These are phyloP conservation scores for Paraglomus brasilianum DNA, from an alignment of 192 early-diverging fungal species.

Conservation along the genomic window DNA sequence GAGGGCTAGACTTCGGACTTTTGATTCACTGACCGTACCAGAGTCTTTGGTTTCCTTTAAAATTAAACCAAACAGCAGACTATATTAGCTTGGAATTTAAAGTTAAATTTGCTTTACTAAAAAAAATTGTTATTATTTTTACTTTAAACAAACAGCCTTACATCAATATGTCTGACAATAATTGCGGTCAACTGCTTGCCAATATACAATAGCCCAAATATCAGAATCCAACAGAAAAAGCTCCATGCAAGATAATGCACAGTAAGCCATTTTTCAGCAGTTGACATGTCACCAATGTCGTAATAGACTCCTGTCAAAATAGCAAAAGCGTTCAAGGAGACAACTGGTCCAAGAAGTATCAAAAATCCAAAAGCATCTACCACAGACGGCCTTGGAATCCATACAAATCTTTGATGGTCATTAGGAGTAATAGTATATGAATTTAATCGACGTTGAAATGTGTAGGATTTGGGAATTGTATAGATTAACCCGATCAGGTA, in stretches of 20 bases:
- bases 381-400: background rate
- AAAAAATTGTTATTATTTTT: background rate
- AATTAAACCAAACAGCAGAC: background rate
- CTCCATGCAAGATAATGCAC: slow-evolving; percentile 13
- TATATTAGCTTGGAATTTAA: too few relatives aligned
- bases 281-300: background rate
- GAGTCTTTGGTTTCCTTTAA: slow-evolving; percentile 7
- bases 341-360: slow-evolving; percentile 3
- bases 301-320: background rate
- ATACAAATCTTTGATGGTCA: background rate
- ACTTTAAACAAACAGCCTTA: background rate
- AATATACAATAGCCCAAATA: slow-evolving; percentile 11
- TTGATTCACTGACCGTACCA: background rate
- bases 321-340: slow-evolving; percentile 16
- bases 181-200: slow-evolving; percentile 3
- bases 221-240: slow-evolving; percentile 20
- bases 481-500: slow-evolving; percentile 19
- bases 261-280: background rate
- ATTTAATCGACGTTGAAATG: slow-evolving; percentile 1
- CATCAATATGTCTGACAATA: slow-evolving; percentile 10
- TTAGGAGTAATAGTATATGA: background rate
- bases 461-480: slow-evolving; percentile 14
- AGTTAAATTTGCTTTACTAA: too few relatives aligned
- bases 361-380: slow-evolving; percentile 20
- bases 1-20: background rate